Evolutionary conservation across 2,329 filamentous ascomycete genomes (phyloP).

Genomic region (Ascochyta clinopodiicola): DNA sequence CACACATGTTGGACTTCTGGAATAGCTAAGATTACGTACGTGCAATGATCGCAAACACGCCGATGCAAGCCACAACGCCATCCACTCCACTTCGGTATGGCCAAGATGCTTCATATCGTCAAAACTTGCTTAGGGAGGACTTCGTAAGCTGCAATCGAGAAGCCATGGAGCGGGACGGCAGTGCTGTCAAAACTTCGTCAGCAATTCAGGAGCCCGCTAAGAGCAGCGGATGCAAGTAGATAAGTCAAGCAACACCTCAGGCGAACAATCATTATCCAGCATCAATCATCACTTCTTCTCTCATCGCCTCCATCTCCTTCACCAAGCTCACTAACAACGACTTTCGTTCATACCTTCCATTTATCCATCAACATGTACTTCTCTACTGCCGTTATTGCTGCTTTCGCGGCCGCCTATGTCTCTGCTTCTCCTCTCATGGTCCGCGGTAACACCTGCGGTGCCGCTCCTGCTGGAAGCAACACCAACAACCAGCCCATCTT

Average conservation of each 20-base stretch:
- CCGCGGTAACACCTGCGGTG: conserved; percentile 19
- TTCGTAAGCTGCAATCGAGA: background rate
- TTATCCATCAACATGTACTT: conserved; percentile 18
- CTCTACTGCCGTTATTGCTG: conserved; percentile 18
- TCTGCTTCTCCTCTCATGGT: conserved; percentile 17
- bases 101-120: background rate
- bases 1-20: background rate
- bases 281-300: too few relatives aligned
- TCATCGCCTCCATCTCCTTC: too few relatives aligned
- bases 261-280: background rate
- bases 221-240: background rate
- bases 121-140: background rate
- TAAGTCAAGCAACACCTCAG: background rate
- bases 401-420: conserved; percentile 14
- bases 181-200: background rate
- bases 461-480: conserved; percentile 14
- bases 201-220: background rate
- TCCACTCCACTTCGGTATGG: background rate
- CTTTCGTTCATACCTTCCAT: background rate
- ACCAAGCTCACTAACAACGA: conserved; percentile 3
- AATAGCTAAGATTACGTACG: too few relatives aligned
- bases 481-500: conserved; percentile 16
- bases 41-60: too few relatives aligned
- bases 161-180: background rate
- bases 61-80: background rate